Evolutionary conservation across 2,329 filamentous ascomycete genomes (phyloP).

Genomic region (Xylaria sp.): DNA sequence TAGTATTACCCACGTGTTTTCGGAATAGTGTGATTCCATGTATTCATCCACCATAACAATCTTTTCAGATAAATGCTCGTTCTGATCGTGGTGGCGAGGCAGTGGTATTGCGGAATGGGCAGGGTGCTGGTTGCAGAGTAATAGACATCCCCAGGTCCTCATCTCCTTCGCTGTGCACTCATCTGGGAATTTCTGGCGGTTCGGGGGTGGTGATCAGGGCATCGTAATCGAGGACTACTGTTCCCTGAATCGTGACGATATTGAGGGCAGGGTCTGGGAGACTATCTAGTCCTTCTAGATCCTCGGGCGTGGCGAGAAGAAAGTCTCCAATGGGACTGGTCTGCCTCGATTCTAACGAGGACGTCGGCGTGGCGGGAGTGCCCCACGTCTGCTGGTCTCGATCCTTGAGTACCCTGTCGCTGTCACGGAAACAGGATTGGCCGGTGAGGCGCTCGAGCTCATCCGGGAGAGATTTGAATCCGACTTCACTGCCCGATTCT

Average conservation of each 20-base stretch:
- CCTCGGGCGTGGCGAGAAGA: background rate
- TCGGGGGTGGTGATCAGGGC: slow-evolving; percentile 17
- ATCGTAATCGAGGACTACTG: background rate
- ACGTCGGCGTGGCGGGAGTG: background rate
- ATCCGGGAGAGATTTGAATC: background rate
- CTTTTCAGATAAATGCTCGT: too few species aligned
- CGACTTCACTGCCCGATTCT: background rate
- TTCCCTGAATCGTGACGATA: background rate
- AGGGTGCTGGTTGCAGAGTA: too few species aligned
- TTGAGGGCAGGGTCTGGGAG: background rate
- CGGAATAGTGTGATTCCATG: too few species aligned
- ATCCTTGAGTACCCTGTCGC: background rate
- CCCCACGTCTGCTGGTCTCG: background rate
- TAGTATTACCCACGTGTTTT: too few species aligned
- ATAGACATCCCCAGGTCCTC: background rate
- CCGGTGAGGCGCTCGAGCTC: background rate
- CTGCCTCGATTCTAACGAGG: slow-evolving; percentile 1
- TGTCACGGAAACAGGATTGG: background rate
- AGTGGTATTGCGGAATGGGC: background rate
- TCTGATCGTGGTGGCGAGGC: background rate
- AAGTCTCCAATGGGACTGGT: background rate
- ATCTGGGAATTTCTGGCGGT: slow-evolving; percentile 15
- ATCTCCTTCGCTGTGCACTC: background rate
- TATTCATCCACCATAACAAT: too few species aligned
- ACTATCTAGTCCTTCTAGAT: background rate